Percentiles rank a stretch among this genome's conserved stretches.
phyloP scores from a whole-genome alignment of 805 yeast species.

The Teunomyces stri region DNA sequence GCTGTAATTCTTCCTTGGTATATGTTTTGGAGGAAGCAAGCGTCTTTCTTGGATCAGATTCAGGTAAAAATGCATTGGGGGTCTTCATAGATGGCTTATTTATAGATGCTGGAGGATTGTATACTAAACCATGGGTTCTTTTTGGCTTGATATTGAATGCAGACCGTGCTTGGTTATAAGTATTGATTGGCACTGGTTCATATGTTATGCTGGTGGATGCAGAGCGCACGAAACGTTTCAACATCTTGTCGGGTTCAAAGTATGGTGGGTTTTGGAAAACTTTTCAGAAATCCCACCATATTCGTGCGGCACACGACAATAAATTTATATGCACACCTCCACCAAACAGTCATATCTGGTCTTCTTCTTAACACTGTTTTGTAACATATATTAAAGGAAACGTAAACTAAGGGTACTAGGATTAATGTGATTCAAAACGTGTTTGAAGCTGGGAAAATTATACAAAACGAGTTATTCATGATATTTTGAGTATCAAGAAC shows the following conservation, averaged over 20 bases:
- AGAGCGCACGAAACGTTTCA: slow-evolving; percentile 9
- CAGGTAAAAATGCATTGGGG: slow-evolving; percentile 69
- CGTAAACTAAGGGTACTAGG: too few relatives aligned
- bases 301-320: slow-evolving; percentile 1
- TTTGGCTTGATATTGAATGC: slow-evolving; percentile 61
- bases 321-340: not conserved
- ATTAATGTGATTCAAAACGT: too few relatives aligned
- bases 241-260: slow-evolving; percentile 2
- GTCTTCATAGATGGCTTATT: slow-evolving; percentile 49
- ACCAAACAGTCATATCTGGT: too few relatives aligned
- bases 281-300: not conserved
- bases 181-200: slow-evolving; percentile 46
- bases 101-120: slow-evolving; percentile 58
- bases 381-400: too few relatives aligned
- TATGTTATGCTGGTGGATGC: slow-evolving; percentile 22
- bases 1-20: slow-evolving; percentile 31
- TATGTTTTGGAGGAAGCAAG: slow-evolving; percentile 29
- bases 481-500: too few relatives aligned
- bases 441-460: too few relatives aligned
- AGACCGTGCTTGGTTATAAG: slow-evolving; percentile 60
- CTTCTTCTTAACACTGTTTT: too few relatives aligned
- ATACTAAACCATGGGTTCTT: slow-evolving; percentile 58
- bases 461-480: too few relatives aligned
- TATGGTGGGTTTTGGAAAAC: not conserved
- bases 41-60: slow-evolving; percentile 54